Base-by-base conservation (phyloP, 2,329 filamentous ascomycete genomes). In the Penicillium occitanis region DNA sequence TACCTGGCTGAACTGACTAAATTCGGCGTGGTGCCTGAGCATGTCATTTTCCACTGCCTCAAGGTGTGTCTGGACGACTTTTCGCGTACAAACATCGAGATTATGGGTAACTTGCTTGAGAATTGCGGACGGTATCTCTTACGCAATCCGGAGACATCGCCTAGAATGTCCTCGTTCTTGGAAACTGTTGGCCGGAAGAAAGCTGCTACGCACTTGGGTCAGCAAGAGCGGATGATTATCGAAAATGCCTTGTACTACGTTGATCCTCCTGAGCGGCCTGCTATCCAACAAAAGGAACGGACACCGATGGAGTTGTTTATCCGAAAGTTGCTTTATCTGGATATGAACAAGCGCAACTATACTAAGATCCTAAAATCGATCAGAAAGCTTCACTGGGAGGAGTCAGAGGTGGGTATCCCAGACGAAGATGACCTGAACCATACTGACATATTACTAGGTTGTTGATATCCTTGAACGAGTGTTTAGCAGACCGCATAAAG, bases 201-300 rank as follows among this genome's bases (percentile, higher is more conserved):
- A 80, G 88, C 91, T 7, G 93, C 95, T 7, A 93, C 97, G 75
- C 93, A 98, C 75, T 89, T 99, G 66, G 94, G 93, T 14, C 92
- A 97, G 73, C 92, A 96, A 71, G 95, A 99, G 79, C 90, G 93
- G 46, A 98, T 99, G 93, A 87, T 98, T 35, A 95, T 99, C 66
- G 95, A 99, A 77, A 99, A 99, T 75, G 95, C 95, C 3, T 88
- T 97, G 66, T 99, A 99, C 79, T 98, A 97, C 72, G 95, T 99
- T 65, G 95, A 98, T 73, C 95, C 95, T 14, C 96, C 95, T 0
- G 90, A 96, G 75, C 88, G 95, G 68, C 91, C 93, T 37, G 93
- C 95, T 0, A 97, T 99, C 64, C 90, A 96, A 77, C 94, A 98
- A 75, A 99, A 98, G 77, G 95, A 99, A 78, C 87, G 95, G 57